Conservation (phyloP, 192 early-diverging fungal species). For the Haplosporangium gracile region DNA sequence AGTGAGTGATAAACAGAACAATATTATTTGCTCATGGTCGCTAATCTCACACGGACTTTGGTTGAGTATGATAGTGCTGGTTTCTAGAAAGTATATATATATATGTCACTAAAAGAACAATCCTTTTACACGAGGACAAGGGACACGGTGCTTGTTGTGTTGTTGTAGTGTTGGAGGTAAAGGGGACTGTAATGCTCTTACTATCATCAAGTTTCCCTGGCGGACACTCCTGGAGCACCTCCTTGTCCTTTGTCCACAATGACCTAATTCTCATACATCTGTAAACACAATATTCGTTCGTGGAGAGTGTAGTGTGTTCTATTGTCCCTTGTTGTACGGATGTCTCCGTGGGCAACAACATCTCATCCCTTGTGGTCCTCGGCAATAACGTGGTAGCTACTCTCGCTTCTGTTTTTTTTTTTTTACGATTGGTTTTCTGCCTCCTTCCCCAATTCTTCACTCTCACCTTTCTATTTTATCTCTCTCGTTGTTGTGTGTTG, state of each 20-base stretch:
- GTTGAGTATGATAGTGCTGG: not conserved
- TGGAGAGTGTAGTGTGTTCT: not conserved
- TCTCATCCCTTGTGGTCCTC: not conserved
- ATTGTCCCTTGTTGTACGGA: not conserved
- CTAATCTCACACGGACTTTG: not conserved
- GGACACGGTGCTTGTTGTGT: not conserved
- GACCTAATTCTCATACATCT: no score
- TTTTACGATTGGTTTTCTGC: not conserved
- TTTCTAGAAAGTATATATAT: not conserved
- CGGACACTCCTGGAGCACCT: no score
- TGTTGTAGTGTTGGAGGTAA: not conserved
- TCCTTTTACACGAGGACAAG: no score
- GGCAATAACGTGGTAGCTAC: not conserved
- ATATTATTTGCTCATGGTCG: not conserved
- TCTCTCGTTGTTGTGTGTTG: not conserved
- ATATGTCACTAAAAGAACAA: not conserved
- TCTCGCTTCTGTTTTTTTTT: not conserved
- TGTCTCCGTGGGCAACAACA: not conserved
- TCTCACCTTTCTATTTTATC: not conserved
- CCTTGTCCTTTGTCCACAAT: no score
- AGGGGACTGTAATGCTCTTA: not conserved
- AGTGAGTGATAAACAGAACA: not conserved
- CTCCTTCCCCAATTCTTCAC: not conserved
- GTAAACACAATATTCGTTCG: not conserved
- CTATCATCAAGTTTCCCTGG: no score